phyloP scores from a whole-genome alignment of 2,329 filamentous ascomycete genomes.

The Incumbomyces delicatus region DNA sequence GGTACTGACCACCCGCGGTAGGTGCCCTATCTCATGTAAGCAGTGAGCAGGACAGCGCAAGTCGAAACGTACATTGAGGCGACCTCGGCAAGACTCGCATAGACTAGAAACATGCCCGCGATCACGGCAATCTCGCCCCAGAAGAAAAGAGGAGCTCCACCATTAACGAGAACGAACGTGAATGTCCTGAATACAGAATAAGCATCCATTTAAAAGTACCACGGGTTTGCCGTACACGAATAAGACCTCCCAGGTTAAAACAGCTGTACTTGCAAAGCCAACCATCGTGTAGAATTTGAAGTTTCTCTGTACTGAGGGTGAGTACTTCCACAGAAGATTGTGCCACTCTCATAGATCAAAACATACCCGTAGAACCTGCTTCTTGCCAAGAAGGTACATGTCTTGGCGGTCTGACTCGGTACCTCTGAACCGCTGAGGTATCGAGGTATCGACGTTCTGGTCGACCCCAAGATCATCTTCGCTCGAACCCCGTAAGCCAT shows the following conservation, averaged over 20 bases:
- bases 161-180: conserved; percentile 20
- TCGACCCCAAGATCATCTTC: too few species aligned
- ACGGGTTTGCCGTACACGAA: conserved; percentile 9
- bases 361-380: conserved; percentile 27
- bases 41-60: too few species aligned
- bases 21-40: background rate
- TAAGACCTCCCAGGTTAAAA: conserved; percentile 31
- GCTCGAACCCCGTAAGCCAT: too few species aligned
- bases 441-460: background rate
- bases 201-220: too few species aligned
- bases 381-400: conserved; percentile 28
- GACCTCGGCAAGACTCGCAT: conserved; percentile 33
- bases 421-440: conserved; percentile 23
- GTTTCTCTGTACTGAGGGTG: conserved; percentile 25
- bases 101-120: conserved; percentile 24
- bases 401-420: conserved; percentile 26
- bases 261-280: conserved; percentile 33
- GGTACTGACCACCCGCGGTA: conserved; percentile 31
- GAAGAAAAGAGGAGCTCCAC: conserved; percentile 29
- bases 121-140: conserved; percentile 28
- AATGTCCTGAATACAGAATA: conserved; percentile 23
- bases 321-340: background rate
- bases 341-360: background rate
- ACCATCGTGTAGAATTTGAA: conserved; percentile 35
- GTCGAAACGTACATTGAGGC: conserved; percentile 31